Base-by-base conservation (phyloP, 768 basidiomycete species). In the Auriculariales sp. region DNA sequence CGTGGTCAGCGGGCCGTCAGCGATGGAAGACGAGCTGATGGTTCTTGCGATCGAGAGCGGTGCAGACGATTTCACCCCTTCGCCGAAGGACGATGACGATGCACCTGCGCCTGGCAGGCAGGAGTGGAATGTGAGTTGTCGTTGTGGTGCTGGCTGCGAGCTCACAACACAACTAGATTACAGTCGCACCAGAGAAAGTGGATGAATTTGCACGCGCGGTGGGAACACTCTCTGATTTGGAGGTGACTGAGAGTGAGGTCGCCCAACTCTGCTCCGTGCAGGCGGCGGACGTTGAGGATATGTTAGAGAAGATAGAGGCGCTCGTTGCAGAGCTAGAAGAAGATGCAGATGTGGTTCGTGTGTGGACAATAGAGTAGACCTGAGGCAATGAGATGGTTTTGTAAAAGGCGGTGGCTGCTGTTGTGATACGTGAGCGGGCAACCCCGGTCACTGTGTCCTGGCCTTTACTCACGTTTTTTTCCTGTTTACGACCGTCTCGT, bases 261-360 rank as follows among this genome's bases (percentile, higher is more conserved):
- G 67, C 72, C 4, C 81, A 81, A 62, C 62, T 68, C n/a, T 72
- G 81, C 1, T 54, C 69, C 2, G 73, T 77, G 50, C 53, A 63
- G 14, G 56, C 59, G 11, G 66, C 64, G 5, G 60, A 63, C 3
- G 68, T 69, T 25, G 74, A 76, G 5, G 55, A 62, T 27, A 62
- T 66, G 47, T 57, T 61, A 22, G 52, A 51, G 33, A 66, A 64
- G 44, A 58, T 82, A 6, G 64, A 66, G 28, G 58, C 60, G 10
- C 63, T 83, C 19, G 62, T 79, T 17, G 68, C 73, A 35, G 70
- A 67, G 3, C 60, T 83, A 46, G 77, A 79, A 60, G 73, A 66
- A 22, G 64, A 75, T 52, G 75, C 74, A 48, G 81, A 83, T 57
- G 73, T 73, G 11, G 62, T 75, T 50, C 70, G 69, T 50, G 75